Evolutionary conservation across 805 yeast species (phyloP).

Genomic region (Blastobotrys terrestris): DNA sequence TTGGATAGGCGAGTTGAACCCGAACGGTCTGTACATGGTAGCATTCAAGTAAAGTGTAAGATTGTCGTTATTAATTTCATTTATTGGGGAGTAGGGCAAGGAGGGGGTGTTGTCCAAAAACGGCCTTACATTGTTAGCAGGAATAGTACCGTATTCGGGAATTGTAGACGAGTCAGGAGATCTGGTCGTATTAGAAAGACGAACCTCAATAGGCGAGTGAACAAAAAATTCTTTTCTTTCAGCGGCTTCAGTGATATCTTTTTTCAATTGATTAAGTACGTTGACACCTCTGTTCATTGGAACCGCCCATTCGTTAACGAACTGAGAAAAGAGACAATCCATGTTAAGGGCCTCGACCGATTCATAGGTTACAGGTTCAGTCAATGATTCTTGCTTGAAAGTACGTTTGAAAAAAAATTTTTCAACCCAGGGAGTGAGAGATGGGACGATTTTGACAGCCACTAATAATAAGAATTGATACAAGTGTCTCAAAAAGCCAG

Average conservation of each 20-base stretch:
- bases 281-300: slow-evolving; percentile 76
- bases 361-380: slow-evolving; percentile 35
- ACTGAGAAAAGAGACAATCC: slow-evolving; percentile 94
- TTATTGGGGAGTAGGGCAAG: slow-evolving; percentile 37
- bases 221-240: slow-evolving; percentile 61
- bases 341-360: slow-evolving; percentile 85
- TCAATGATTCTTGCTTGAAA: slow-evolving; percentile 60
- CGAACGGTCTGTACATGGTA: slow-evolving; percentile 94
- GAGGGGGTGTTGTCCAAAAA: slow-evolving; percentile 74
- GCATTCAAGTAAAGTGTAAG: slow-evolving; percentile 85
- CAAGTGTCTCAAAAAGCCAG: slow-evolving; percentile 66
- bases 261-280: slow-evolving; percentile 41
- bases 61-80: slow-evolving; percentile 39
- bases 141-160: slow-evolving; percentile 56
- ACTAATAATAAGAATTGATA: slow-evolving; percentile 77
- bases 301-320: slow-evolving; percentile 96
- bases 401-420: slow-evolving; percentile 78
- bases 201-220: slow-evolving; percentile 92
- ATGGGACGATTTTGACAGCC: slow-evolving; percentile 65
- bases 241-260: slow-evolving; percentile 60
- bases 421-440: slow-evolving; percentile 79
- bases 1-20: slow-evolving; percentile 56
- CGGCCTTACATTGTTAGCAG: slow-evolving; percentile 80
- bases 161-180: slow-evolving; percentile 19
- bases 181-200: slow-evolving; percentile 73